Conservation (phyloP, 495 filamentous ascomycete species). For the Tuber microsphaerosporum region DNA sequence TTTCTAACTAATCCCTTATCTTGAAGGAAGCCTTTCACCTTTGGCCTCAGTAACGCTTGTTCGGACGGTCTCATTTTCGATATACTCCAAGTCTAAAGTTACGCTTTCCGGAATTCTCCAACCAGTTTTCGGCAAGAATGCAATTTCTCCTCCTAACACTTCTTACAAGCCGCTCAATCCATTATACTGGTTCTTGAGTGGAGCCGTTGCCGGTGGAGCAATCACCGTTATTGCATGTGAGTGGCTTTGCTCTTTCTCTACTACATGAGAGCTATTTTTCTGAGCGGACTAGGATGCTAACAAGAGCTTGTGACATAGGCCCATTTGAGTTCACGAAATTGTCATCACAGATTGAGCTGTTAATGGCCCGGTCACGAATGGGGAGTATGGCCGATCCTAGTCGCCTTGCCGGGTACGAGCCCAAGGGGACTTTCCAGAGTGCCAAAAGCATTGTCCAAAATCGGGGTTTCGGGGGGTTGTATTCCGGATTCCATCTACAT, state of each 20-base stretch:
- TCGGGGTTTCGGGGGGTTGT: constrained; percentile 69
- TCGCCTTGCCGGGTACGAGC: constrained; percentile 58
- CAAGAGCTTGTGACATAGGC: constrained; percentile 48
- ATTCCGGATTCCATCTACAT: constrained; percentile 80
- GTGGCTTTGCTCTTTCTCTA: constrained; percentile 40
- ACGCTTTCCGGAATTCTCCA: constrained; percentile 50
- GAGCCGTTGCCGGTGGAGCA: constrained; percentile 68
- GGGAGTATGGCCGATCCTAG: constrained; percentile 54
- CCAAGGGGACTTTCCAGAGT: constrained; percentile 73
- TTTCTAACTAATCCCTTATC: constrained; percentile 8
- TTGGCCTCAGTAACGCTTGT: constrained; percentile 82
- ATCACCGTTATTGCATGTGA: constrained; percentile 82
- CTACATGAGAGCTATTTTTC: neutral
- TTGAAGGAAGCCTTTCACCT: constrained; percentile 65
- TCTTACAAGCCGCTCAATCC: constrained; percentile 34
- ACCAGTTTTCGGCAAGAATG: constrained; percentile 28
- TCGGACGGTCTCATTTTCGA: constrained; percentile 84
- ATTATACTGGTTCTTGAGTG: constrained; percentile 50
- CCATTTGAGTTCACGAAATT: constrained; percentile 93
- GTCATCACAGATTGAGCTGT: constrained; percentile 79
- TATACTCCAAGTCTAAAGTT: constrained; percentile 80
- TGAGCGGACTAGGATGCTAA: constrained; percentile 20
- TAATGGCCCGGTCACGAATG: constrained; percentile 64
- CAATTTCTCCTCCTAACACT: constrained; percentile 33
- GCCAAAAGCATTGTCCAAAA: constrained; percentile 71